Conservation (phyloP, 2,329 filamentous ascomycete species). For the Sordariomycetes sp. region DNA sequence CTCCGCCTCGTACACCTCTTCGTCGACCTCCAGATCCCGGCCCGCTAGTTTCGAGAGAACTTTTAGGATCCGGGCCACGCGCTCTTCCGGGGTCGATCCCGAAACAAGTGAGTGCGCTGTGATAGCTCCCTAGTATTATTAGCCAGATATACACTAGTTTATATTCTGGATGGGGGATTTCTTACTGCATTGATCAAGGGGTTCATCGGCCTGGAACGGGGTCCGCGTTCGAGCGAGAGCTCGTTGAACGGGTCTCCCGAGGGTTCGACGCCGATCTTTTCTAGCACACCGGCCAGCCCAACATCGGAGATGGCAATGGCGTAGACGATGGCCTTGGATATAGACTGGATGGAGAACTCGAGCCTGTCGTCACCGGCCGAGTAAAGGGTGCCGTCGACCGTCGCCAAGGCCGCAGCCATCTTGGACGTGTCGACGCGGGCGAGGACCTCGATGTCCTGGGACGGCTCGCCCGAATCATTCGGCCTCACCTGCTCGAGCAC, state of each 20-base stretch:
- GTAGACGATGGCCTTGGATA: conserved; percentile 28
- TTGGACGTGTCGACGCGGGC: conserved; percentile 25
- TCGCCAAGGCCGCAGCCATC: conserved; percentile 24
- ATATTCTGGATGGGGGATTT: too few relatives aligned
- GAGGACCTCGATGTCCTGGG: conserved; percentile 25
- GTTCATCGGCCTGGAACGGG: conserved; percentile 20
- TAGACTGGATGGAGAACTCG: conserved; percentile 29
- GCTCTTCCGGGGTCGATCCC: conserved; percentile 19
- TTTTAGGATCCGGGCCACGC: conserved; percentile 22
- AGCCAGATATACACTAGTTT: not conserved
- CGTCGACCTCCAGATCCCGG: conserved; percentile 21
- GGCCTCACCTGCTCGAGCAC: conserved; percentile 20
- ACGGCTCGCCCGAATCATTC: conserved; percentile 18
- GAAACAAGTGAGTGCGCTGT: conserved; percentile 20
- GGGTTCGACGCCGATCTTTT: conserved; percentile 28
- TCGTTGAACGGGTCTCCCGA: conserved; percentile 26
- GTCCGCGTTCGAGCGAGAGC: conserved; percentile 16
- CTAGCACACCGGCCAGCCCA: conserved; percentile 20
- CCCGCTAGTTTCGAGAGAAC: conserved; percentile 22
- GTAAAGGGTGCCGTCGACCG: conserved; percentile 27
- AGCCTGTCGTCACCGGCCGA: conserved; percentile 24
- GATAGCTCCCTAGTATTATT: conserved; percentile 14
- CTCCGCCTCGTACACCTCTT: conserved; percentile 26
- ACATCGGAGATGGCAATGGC: conserved; percentile 26
- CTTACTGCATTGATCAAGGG: conserved; percentile 21